These are phyloP conservation scores for Berberis vulgaris DNA, from an alignment of 164 flowering plant species.

Conservation along the genomic window DNA sequence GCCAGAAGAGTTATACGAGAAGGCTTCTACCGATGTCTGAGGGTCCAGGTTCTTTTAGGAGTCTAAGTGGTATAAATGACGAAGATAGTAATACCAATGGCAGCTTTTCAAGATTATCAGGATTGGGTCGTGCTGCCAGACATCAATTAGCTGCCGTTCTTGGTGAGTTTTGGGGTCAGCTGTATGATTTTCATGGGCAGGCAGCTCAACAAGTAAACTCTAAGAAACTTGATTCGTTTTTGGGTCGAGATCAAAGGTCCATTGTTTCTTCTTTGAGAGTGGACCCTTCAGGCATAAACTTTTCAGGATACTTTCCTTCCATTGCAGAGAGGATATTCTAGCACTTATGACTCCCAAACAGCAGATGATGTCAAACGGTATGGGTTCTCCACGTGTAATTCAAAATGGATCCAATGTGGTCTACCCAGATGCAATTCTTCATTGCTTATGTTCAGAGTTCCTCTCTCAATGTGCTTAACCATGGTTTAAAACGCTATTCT, in stretches of 20 bases:
- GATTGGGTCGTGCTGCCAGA: slow-evolving; percentile 92
- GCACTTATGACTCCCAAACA: slow-evolving; percentile 18
- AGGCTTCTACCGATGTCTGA: slow-evolving; percentile 35
- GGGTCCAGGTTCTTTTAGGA: slow-evolving; percentile 74
- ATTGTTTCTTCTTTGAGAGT: slow-evolving; percentile 20
- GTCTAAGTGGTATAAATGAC: slow-evolving; percentile 70
- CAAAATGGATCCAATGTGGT: slow-evolving; percentile 50
- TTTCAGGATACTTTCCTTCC: slow-evolving; percentile 33
- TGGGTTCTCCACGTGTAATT: slow-evolving; percentile 45
- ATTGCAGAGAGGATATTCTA: slow-evolving; percentile 34
- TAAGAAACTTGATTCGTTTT: slow-evolving; percentile 46
- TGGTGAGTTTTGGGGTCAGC: slow-evolving; percentile 94
- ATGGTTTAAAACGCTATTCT: slow-evolving; percentile 62
- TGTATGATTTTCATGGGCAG: slow-evolving; percentile 85
- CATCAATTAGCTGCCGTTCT: slow-evolving; percentile 72
- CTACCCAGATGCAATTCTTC: slow-evolving; percentile 32
- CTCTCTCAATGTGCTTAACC: slow-evolving; percentile 24
- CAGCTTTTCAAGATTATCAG: slow-evolving; percentile 87
- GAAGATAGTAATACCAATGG: slow-evolving; percentile 69
- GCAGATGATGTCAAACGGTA: slow-evolving; percentile 28
- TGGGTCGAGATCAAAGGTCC: slow-evolving; percentile 41
- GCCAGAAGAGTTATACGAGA: slow-evolving; percentile 41
- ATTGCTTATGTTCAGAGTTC: slow-evolving; percentile 52
- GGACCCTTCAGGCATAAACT: slow-evolving; percentile 29
- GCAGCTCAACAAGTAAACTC: slow-evolving; percentile 59